phyloP scores from a whole-genome alignment of 2,329 filamentous ascomycete genomes.

The Alternaria gansuensis region DNA sequence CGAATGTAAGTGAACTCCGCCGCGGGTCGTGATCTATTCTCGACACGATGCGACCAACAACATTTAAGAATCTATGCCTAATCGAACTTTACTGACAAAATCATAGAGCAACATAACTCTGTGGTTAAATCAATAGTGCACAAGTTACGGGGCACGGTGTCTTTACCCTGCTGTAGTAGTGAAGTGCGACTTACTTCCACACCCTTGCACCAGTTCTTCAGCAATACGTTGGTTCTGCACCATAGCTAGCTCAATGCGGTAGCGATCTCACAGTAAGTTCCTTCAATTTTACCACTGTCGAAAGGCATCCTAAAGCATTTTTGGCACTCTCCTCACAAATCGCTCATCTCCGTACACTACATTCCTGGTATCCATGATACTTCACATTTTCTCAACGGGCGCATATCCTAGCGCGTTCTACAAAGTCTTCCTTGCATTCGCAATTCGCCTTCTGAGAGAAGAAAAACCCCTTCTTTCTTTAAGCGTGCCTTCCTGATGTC shows the following conservation, averaged over 20 bases:
- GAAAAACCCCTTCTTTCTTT: neutral
- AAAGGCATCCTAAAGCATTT: neutral
- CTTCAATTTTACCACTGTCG: neutral
- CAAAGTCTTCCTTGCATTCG: neutral
- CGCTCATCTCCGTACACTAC: neutral
- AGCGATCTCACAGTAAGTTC: constrained; percentile 22
- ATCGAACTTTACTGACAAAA: constrained; percentile 15
- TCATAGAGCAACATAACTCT: constrained; percentile 8
- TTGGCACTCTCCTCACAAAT: neutral
- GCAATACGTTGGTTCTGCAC: constrained; percentile 4
- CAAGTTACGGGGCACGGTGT: neutral
- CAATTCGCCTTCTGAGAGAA: neutral
- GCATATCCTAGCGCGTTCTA: neutral
- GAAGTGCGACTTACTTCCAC: neutral
- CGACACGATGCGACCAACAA: constrained; percentile 15
- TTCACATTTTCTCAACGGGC: neutral
- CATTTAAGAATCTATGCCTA: constrained; percentile 13
- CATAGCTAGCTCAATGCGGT: constrained; percentile 26
- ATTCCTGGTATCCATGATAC: neutral
- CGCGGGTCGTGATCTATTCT: constrained; percentile 10
- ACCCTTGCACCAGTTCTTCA: neutral
- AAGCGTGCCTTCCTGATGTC: neutral
- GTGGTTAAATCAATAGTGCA: neutral
- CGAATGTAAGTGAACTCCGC: constrained; percentile 13
- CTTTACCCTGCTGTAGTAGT: neutral